These are phyloP conservation scores for Helotiales sp. DNA, from an alignment of 2,329 filamentous ascomycete genomes.

Conservation along the genomic window DNA sequence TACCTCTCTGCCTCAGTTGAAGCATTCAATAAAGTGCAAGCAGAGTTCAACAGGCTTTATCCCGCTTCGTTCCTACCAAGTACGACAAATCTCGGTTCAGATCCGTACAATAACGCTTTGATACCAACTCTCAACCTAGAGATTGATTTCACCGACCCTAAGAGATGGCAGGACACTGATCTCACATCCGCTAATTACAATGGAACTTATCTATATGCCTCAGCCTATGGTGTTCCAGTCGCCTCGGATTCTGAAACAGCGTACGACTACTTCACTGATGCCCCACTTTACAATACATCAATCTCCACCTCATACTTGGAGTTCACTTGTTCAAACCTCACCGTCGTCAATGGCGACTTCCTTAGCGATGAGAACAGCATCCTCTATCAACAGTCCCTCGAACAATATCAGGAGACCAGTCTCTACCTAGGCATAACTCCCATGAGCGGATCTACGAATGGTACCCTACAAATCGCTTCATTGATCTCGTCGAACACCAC, in stretches of 20 bases:
- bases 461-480: not conserved
- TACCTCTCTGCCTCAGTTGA: not conserved
- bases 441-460: not conserved
- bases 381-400: too few relatives aligned
- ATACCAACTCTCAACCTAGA: not conserved
- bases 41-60: slow-evolving; percentile 4
- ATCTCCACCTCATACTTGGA: not conserved
- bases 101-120: slow-evolving; percentile 1
- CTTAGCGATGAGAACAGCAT: too few relatives aligned
- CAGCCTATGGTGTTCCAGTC: slow-evolving; percentile 3
- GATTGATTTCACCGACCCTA: not conserved
- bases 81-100: not conserved
- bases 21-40: not conserved
- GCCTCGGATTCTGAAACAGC: not conserved
- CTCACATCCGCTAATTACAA: not conserved
- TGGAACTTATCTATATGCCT: not conserved
- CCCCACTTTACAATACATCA: not conserved
- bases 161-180: not conserved
- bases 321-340: not conserved
- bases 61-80: not conserved
- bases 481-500: not conserved
- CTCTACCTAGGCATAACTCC: not conserved
- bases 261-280: not conserved
- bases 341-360: not conserved
- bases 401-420: not conserved